Conservation (phyloP, 2,329 filamentous ascomycete genomes). For the Neofusicoccum laricinum region DNA sequence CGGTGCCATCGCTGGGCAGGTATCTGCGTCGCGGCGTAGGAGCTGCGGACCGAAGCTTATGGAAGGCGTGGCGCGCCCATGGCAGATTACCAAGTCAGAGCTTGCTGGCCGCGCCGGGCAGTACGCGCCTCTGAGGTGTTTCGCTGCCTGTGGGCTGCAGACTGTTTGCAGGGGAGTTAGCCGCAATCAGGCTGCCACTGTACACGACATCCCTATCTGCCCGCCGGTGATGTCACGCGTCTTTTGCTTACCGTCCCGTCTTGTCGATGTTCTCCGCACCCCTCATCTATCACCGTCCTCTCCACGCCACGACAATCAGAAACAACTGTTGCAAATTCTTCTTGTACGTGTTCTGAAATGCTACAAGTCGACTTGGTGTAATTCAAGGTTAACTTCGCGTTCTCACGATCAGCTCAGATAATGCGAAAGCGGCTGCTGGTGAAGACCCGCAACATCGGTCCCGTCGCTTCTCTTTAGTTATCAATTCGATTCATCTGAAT, state of each 20-base stretch:
- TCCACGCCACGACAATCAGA: too few relatives aligned
- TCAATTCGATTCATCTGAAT: too few relatives aligned
- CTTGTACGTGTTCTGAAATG: too few relatives aligned
- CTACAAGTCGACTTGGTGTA: too few relatives aligned
- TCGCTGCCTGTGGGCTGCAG: not conserved
- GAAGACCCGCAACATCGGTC: too few relatives aligned
- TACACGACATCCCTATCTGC: not conserved
- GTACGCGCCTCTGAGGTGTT: not conserved
- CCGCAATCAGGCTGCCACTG: not conserved
- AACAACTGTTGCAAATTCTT: too few relatives aligned
- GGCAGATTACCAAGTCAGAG: not conserved
- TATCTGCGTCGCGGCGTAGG: slow-evolving; percentile 1
- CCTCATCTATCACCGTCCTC: not conserved
- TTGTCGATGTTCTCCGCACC: not conserved
- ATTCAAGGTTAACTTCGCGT: too few relatives aligned
- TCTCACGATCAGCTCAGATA: too few relatives aligned
- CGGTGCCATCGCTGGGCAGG: slow-evolving; percentile 10
- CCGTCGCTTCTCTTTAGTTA: too few relatives aligned
- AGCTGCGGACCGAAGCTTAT: slow-evolving; percentile 15
- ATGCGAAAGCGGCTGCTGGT: too few relatives aligned
- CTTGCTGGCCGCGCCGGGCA: not conserved
- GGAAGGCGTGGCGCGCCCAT: slow-evolving; percentile 12
- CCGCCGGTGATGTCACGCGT: slow-evolving; percentile 1
- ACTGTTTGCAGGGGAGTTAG: not conserved
- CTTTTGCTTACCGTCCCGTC: not conserved